phyloP scores from a whole-genome alignment of 2,329 filamentous ascomycete species.

The Dichotomopilus funicola region DNA sequence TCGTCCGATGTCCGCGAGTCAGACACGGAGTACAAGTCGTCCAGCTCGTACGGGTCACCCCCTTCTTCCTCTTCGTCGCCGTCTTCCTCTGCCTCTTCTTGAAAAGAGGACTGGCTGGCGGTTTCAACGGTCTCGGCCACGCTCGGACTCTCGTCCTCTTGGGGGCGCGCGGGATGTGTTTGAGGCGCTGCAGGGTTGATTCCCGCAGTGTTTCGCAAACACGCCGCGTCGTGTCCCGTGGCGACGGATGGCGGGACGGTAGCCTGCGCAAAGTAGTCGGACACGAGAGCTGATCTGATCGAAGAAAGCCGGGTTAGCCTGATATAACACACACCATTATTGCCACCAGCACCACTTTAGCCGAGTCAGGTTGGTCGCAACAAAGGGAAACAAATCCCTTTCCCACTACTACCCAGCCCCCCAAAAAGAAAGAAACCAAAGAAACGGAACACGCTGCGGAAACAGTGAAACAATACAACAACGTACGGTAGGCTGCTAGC shows the following conservation, averaged over 20 bases:
- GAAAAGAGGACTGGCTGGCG: conserved; percentile 9
- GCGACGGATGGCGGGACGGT: conserved; percentile 17
- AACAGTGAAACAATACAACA: not conserved
- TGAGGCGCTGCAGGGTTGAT: conserved; percentile 39
- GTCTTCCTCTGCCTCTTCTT: too few relatives aligned
- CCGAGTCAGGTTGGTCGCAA: conserved; percentile 2
- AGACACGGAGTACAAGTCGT: conserved; percentile 26
- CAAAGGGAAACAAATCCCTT: too few relatives aligned
- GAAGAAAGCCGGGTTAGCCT: conserved; percentile 16
- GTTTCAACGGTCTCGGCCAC: conserved; percentile 35
- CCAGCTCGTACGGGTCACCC: conserved; percentile 26
- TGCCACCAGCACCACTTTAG: conserved; percentile 19
- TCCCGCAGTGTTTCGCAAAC: conserved; percentile 35
- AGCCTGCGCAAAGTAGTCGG: conserved; percentile 17
- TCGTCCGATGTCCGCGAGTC: conserved; percentile 16
- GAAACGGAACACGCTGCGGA: too few relatives aligned
- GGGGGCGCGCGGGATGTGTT: conserved; percentile 39
- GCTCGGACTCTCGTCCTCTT: conserved; percentile 37
- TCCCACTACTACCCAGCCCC: too few relatives aligned
- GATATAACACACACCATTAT: not conserved
- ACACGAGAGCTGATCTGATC: conserved; percentile 22
- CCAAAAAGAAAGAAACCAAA: too few relatives aligned
- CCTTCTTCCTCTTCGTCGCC: conserved; percentile 7
- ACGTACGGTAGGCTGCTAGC: conserved; percentile 24
- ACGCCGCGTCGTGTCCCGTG: conserved; percentile 15